Evolutionary conservation across 2,329 filamentous ascomycete species (phyloP).

Genomic region (Sporothrix dimorphospora): DNA sequence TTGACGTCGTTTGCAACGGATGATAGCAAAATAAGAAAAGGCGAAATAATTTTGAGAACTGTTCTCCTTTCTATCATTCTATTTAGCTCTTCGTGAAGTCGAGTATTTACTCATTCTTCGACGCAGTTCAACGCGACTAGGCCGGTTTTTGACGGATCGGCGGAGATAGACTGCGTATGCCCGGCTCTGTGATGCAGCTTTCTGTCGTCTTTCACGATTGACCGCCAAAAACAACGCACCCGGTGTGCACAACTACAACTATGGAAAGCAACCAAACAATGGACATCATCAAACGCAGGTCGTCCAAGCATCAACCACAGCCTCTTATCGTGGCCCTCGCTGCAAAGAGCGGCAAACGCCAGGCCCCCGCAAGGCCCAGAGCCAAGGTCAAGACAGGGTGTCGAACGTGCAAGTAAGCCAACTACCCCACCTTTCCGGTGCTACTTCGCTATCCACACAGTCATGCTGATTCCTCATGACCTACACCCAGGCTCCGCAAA

Average conservation of each 20-base stretch:
- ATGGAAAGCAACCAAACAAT: background rate
- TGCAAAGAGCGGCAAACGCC: background rate
- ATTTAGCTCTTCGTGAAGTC: too few relatives aligned
- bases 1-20: too few relatives aligned
- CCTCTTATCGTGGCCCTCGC: background rate
- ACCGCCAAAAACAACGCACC: background rate
- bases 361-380: background rate
- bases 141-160: background rate
- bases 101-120: too few relatives aligned
- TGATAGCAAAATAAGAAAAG: too few relatives aligned
- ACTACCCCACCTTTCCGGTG: background rate
- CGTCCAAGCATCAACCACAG: background rate
- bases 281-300: background rate
- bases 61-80: too few relatives aligned
- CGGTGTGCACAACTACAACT: background rate
- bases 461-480: background rate
- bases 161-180: constrained; percentile 15
- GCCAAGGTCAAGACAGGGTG: constrained; percentile 22
- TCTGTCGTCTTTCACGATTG: constrained; percentile 13
- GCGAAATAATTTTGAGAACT: too few relatives aligned
- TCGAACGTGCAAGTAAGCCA: constrained; percentile 21
- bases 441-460: background rate
- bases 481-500: background rate
- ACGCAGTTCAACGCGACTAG: too few relatives aligned
- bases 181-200: background rate